Percentiles rank a stretch among this genome's conserved stretches.
phyloP scores from a whole-genome alignment of 768 basidiomycete species.

The Kwoniella botswanensis region DNA sequence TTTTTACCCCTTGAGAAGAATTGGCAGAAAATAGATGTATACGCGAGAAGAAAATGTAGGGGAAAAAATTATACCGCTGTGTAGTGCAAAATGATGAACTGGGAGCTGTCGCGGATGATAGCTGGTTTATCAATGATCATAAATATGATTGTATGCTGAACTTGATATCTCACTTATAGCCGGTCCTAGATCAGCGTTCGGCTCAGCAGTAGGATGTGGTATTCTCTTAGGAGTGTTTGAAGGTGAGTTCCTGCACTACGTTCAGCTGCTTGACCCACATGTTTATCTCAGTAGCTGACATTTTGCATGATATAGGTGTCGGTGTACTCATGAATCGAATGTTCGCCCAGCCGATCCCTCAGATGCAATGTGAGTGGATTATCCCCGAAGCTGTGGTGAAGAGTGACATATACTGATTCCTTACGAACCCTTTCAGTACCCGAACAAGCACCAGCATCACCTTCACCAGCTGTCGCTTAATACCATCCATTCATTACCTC shows the following conservation, averaged over 20 bases:
- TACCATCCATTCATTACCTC: neutral
- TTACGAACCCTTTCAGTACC: conserved; percentile 24
- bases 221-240: conserved; percentile 76
- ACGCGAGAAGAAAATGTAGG: no score
- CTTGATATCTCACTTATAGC: conserved; percentile 62
- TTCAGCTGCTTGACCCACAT: no score
- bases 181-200: conserved; percentile 86
- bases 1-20: neutral
- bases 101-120: no score
- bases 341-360: conserved; percentile 63
- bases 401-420: neutral
- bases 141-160: neutral
- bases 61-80: no score
- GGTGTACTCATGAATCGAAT: conserved; percentile 89
- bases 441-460: conserved; percentile 32
- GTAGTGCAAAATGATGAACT: no score
- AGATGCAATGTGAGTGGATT: conserved; percentile 50
- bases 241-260: conserved; percentile 31
- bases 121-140: no score
- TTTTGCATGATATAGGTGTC: conserved; percentile 81
- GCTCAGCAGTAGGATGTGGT: conserved; percentile 93
- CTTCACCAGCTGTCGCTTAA: neutral
- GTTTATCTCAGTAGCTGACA: neutral
- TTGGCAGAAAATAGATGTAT: neutral
- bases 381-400: no score